Percentiles rank a stretch among this genome's conserved stretches.
These are phyloP conservation scores for Raphanus sativus DNA, from an alignment of 345 rosid species.

Conservation along the genomic window DNA sequence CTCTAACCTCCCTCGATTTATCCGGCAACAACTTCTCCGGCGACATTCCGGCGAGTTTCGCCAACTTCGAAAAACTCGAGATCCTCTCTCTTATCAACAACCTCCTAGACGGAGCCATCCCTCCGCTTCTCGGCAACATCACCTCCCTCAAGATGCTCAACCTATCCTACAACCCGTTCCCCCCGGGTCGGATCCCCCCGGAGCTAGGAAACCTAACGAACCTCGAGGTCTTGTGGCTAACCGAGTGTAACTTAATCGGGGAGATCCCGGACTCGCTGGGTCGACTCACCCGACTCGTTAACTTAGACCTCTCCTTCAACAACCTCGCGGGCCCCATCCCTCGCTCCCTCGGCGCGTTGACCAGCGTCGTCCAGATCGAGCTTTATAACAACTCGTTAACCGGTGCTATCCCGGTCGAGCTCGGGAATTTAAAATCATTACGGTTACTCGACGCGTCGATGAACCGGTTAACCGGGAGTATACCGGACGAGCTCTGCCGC, in stretches of 20 bases:
- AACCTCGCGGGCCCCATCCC: constrained; percentile 65
- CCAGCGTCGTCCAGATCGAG: constrained; percentile 81
- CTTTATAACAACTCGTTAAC: constrained; percentile 89
- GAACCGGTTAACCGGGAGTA: constrained; percentile 68
- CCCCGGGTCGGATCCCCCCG: constrained; percentile 72
- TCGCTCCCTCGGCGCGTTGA: constrained; percentile 59
- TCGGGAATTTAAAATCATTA: constrained; percentile 57
- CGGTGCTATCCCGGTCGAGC: constrained; percentile 64
- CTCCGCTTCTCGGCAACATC: constrained; percentile 69
- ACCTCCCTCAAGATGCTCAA: constrained; percentile 70
- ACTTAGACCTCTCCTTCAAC: constrained; percentile 84
- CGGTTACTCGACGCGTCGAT: constrained; percentile 80
- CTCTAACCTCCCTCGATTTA: constrained; percentile 59
- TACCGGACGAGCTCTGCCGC: constrained; percentile 71
- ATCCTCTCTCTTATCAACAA: constrained; percentile 76
- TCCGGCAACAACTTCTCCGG: constrained; percentile 92
- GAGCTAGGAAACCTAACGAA: constrained; percentile 81
- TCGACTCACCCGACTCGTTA: constrained; percentile 56
- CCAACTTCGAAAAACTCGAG: constrained; percentile 65
- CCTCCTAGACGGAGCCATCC: constrained; percentile 68
- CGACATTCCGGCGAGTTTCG: constrained; percentile 67
- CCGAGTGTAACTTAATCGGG: constrained; percentile 71
- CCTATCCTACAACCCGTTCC: constrained; percentile 82
- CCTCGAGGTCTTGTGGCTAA: constrained; percentile 87
- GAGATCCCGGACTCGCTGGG: constrained; percentile 87